Evolutionary conservation across 257 asterid species (phyloP).

Genomic region (Leonotis leonurus): DNA sequence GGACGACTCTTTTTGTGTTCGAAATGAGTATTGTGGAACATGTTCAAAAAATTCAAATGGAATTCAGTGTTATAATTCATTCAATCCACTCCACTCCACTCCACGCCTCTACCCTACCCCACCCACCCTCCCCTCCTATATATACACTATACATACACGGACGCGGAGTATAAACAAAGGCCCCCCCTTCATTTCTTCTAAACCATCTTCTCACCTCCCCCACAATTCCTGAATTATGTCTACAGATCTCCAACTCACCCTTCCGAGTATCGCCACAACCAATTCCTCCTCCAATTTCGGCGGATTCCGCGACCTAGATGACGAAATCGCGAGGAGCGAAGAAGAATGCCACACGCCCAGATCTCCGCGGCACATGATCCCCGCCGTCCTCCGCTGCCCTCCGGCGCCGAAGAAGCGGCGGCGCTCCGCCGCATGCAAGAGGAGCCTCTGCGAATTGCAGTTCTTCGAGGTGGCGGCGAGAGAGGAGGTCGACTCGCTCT

Average conservation of each 20-base stretch:
- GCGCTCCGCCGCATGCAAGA: conserved; percentile 33
- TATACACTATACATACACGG: conserved; percentile 7
- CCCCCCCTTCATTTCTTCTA: conserved; percentile 12
- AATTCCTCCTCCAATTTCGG: neutral
- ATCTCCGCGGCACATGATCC: conserved; percentile 40
- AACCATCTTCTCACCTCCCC: neutral
- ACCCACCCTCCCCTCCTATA: neutral
- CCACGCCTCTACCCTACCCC: conserved; percentile 36
- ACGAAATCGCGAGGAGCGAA: conserved; percentile 5
- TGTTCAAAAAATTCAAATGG: no score
- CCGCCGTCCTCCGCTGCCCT: conserved; percentile 37
- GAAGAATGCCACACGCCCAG: conserved; percentile 42
- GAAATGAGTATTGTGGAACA: no score
- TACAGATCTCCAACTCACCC: conserved; percentile 40
- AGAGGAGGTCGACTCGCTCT: conserved; percentile 45
- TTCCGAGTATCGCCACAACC: conserved; percentile 14
- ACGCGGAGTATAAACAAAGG: conserved; percentile 2
- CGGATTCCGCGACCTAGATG: neutral
- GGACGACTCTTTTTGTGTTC: no score
- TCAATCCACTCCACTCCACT: no score
- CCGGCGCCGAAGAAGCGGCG: conserved; percentile 59
- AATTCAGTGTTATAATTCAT: no score
- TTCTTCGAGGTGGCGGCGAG: conserved; percentile 30
- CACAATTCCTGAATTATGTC: conserved; percentile 31
- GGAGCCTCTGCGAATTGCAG: conserved; percentile 30